Evolutionary conservation across 768 basidiomycete species (phyloP).

Genomic region (Boletus speciosus): DNA sequence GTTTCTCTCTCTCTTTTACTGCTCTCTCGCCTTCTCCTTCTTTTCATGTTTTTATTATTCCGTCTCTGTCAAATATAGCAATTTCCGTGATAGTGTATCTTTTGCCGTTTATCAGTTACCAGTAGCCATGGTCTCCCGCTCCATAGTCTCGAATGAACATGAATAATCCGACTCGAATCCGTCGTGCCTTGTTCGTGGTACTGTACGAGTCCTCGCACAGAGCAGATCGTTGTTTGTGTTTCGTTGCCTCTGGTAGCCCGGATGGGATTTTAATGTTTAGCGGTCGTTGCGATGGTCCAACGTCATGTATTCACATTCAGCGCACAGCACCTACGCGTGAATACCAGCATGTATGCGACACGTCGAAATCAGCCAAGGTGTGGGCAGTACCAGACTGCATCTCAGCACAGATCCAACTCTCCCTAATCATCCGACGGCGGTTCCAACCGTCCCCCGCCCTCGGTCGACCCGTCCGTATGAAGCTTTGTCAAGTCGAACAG

Average conservation of each 20-base stretch:
- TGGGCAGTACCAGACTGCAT: neutral
- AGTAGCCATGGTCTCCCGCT: neutral
- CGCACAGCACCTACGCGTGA: neutral
- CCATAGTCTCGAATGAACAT: neutral
- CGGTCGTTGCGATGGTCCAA: neutral
- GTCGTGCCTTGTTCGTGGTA: neutral
- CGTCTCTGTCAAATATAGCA: slow-evolving; percentile 10
- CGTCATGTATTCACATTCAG: neutral
- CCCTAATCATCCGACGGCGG: slow-evolving; percentile 4
- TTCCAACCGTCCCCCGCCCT: slow-evolving; percentile 17
- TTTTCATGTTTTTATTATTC: neutral
- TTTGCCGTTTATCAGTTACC: neutral
- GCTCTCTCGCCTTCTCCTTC: neutral
- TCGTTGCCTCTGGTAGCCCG: neutral
- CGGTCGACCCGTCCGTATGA: slow-evolving; percentile 19
- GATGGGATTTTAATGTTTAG: neutral
- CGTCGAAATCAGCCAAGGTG: neutral
- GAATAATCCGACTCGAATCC: neutral
- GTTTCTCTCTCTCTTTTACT: neutral
- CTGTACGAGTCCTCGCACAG: too few relatives aligned
- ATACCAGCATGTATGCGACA: neutral
- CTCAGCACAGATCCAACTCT: neutral
- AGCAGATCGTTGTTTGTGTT: neutral
- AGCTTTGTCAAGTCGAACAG: slow-evolving; percentile 23
- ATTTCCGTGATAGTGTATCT: slow-evolving; percentile 18